Evolutionary conservation across 805 yeast genomes (phyloP), one percentile per base, ranked within the genome.

Genomic region (Ogataea minuta): DNA sequence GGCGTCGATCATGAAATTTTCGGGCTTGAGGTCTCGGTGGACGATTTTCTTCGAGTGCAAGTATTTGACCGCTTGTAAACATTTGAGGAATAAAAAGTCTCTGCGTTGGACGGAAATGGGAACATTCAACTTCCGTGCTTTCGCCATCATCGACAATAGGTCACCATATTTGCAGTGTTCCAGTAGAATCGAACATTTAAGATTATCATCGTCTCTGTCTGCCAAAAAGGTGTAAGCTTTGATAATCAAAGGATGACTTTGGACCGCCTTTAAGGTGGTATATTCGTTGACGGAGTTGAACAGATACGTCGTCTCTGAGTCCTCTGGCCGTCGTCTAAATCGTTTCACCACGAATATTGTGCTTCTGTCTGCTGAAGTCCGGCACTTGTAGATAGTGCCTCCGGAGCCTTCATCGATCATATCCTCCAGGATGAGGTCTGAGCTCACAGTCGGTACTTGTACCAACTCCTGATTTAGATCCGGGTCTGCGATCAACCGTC

Each of bases 21-120:
- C 81, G 2, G 81, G 80, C 48, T 76, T 76, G 31, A 76, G 56
- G 46, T 76, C 81, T 16, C 80, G 48, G 49, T 76, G 81, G 7
- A 63, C 71, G 3, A 76, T 66, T 10, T 59, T 54, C 11, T 62
- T 56, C 6, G 56, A 44, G 50, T 76, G 81, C 13, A 76, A 53
- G 39, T 54, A 70, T 33, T 64, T 59, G 15, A 74, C 74, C 0
- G 71, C 77, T 29, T 60, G 57, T 12, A 70, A 79, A 24, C 84
- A 74, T 55, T 84, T 65, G n/a, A 66, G 57, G 55, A 75, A 76
- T 1, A 74, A 50, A 13, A 64, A 60, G 48, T 76, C 78, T 41
- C 67, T 70, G 36, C 71, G 54, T 32, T 63, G 59, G 9, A 57
- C 30, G 2, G 66, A 46, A 3, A 68, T 43, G 2, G 50, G 49